Evolutionary conservation across 441 rosid species (phyloP).

Genomic region (Jatropha podagrica): DNA sequence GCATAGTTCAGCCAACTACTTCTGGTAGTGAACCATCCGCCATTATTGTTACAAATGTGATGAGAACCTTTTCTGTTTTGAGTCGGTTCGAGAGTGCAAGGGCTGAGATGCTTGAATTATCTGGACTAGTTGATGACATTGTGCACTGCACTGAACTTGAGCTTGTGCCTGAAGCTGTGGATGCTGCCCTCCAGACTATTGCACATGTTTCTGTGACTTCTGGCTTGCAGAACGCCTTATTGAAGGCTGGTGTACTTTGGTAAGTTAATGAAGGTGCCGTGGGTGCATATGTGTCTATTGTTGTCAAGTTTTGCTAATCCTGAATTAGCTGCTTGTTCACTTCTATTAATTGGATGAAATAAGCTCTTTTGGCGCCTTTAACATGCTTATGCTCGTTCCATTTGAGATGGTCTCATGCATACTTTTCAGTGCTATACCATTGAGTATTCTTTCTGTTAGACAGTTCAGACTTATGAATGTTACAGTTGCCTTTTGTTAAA

Average conservation of each 20-base stretch:
- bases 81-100: conserved; percentile 97
- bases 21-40: conserved; percentile 92
- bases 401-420: background rate
- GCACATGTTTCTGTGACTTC: conserved; percentile 83
- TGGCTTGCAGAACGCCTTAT: conserved; percentile 78
- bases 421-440: background rate
- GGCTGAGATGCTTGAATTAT: conserved; percentile 67
- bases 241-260: conserved; percentile 97
- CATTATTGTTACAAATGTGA: conserved; percentile 86
- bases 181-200: conserved; percentile 90
- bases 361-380: conserved; percentile 1
- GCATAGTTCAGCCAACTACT: conserved; percentile 97
- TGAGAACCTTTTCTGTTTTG: conserved; percentile 85
- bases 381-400: background rate
- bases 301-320: background rate
- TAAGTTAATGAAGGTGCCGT: conserved; percentile 31
- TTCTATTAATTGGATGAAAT: background rate
- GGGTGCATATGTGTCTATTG: background rate
- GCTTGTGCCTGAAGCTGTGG: conserved; percentile 91
- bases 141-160: conserved; percentile 99
- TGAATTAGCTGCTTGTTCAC: background rate
- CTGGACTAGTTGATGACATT: conserved; percentile 83
- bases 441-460: background rate
- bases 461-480: conserved; percentile 1
- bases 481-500: background rate